Evolutionary conservation across 1,139 yeast genomes (phyloP), one percentile per base, ranked within the genome.

Genomic region (Scheffersomyces illinoinensis): DNA sequence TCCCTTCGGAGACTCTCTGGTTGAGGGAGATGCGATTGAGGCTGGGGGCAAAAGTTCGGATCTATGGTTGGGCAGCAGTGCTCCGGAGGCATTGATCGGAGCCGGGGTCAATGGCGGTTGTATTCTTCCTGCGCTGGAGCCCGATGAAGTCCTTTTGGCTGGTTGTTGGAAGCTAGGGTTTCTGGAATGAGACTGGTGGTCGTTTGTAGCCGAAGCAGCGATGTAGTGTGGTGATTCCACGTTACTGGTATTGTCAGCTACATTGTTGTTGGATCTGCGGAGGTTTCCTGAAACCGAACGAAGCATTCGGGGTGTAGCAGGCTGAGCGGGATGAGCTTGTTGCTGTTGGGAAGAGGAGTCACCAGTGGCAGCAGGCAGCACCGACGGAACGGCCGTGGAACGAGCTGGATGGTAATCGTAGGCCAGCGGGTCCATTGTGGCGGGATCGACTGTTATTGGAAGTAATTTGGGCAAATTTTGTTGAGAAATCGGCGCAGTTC

Each of bases 231-330:
- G 70, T 50, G 63, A 66, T 18, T 65, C 65, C 50, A 58, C 66
- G 3, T 48, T 21, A 18, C 24, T 19, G 26, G 51, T 48, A 20
- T 48, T 48, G 17, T 8, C 26, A 48, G 24, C n/a, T 24, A 67
- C 52, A 57, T 68, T 64, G 56, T 71, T 51, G 58, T 65, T 58
- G 58, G 72, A 56, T 65, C 62, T 62, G 56, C 71, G 74, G 59
- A 76, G 63, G 53, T 77, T 72, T 50, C 81, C 79, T 62, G 81
- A 78, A 14, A 81, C 82, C 64, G 85, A 85, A 61, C 92, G 79
- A 66, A 89, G 76, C 95, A 89, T 89, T 66, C 93, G 76, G n/a
- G 93, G 90, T 1, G 93, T 88, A 3, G 93, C 93, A 1, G 92
- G 93, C 56, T 76, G 81, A 33, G 68, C 69, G 8, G 73, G 67